Evolutionary conservation across 2,329 filamentous ascomycete genomes (phyloP), one percentile per base, ranked within the genome.

Genomic region (Trichoderma citrinoviride): DNA sequence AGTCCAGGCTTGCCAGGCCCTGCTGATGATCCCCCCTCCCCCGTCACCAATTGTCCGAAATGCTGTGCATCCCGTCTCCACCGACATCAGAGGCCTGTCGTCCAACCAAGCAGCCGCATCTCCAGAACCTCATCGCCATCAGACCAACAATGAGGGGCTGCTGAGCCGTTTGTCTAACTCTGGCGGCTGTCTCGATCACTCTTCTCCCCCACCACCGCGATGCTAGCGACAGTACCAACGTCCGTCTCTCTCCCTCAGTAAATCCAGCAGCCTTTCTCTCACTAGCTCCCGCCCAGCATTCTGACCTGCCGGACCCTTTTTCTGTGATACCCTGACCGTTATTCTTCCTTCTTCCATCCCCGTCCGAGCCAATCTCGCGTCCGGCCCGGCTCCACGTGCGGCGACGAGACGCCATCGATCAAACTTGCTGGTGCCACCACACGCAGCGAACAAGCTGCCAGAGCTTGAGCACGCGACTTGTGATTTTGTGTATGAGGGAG

Each of bases 351-450:
- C 3, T 44, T 23, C 33, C 33, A 37, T 37, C 33, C 25, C n/a
- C 21, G 46, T n/a, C 40, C 46, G 56, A 66, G 64, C 69, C 68
- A 70, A 68, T 69, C 61, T 67, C 46, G 55, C 60, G 33, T 43
- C 46, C 12, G 29, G 19, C 19, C 44, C 37, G 43, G 56, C 46
- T 64, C 65, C 69, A 71, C 70, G 69, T 71, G 69, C 66, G 23
- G 19, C 50, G 50, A 66, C 55, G 67, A 68, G 65, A 66, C 66
- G 69, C 47, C 61, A 19, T 56, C 56, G 37, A 54, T 49, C 43
- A 61, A 54, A 37, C 14, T 15, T 23, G 50, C 49, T 12, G 57
- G 60, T 54, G 60, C 50, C 60, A 62, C 60, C 25, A 27, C 25
- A 37, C 49, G 49, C 41, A 52, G 46, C 57, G 47, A 46, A 61